Evolutionary conservation across 148 eudicot species (phyloP), one percentile per base, ranked within the genome.

Genomic region (Cornus florida): DNA sequence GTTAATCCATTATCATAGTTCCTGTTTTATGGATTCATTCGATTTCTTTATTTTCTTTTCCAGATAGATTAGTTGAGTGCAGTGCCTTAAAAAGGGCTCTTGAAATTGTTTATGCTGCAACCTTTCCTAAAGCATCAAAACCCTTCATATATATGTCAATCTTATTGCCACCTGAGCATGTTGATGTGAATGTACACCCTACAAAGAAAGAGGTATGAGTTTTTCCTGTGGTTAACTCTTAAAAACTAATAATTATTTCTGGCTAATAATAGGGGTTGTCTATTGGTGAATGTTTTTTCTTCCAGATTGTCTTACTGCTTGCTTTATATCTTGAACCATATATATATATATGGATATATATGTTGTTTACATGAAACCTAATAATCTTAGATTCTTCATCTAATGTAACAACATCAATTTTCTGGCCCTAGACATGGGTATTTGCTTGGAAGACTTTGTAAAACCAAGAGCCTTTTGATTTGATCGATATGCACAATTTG

Each of bases 61-160:
- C 92, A 95, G 97, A 92, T 86, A 91, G 98, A 86, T 81, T 96
- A 78, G 98, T 96, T 7, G 99, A 96, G 78, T 96, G 99, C 89
- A 89, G 88, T 83, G 88, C 93, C 72, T 83, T 96, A 80, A 96
- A 96, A 87, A 91, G 98, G 84, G 98, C 99, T 79, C 87, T 96
- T 81, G 99, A 96, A 88, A 88, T 96, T 85, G 95, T 93, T 59
- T 96, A 96, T 82, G 87, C 98, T 80, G 98, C 98, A 71, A 96
- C 97, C 65, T 86, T 92, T 80, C 99, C 99, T 22, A 92, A 94
- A 88, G 99, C 99, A 81, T 91, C 99, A 79, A 96, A 96, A 78
- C 99, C 99, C 70, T 96, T 96, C 87, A 87, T 96, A 77, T 96
- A 96, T 83, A 92, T 96, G 98, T 91, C 99, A 77, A 85, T 96